Percentiles rank a stretch among this genome's conserved stretches.
These are phyloP conservation scores for Cystofilobasidium bisporidii DNA, from an alignment of 768 basidiomycete species.

Conservation along the genomic window DNA sequence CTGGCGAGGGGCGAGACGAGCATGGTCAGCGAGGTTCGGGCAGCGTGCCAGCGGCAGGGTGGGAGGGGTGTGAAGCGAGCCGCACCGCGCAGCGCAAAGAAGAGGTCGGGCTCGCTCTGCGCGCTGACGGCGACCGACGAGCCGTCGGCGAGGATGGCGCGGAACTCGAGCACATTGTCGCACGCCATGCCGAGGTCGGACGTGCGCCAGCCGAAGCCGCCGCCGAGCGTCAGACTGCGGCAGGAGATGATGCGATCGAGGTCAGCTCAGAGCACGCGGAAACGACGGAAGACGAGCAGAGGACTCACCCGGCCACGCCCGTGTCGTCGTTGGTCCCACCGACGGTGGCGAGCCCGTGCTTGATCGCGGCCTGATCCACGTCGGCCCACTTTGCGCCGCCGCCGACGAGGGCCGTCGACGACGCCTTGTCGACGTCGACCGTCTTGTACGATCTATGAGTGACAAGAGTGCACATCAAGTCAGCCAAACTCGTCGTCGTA, in stretches of 20 bases:
- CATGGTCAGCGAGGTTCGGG: too few relatives aligned
- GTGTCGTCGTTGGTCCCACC: constrained; percentile 31
- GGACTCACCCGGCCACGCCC: constrained; percentile 10
- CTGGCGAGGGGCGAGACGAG: neutral
- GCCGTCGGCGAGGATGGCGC: neutral
- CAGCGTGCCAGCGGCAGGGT: too few relatives aligned
- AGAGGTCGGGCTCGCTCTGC: neutral
- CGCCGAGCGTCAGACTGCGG: neutral
- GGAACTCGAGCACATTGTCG: constrained; percentile 3
- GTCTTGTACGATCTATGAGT: constrained; percentile 3
- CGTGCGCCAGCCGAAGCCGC: constrained; percentile 16
- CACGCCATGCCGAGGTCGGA: neutral
- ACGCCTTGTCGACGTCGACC: constrained; percentile 19
- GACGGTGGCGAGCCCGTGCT: constrained; percentile 32
- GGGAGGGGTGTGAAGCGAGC: too few relatives aligned
- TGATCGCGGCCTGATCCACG: constrained; percentile 28
- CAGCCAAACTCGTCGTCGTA: neutral
- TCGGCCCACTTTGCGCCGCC: constrained; percentile 27
- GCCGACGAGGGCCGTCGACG: constrained; percentile 19
- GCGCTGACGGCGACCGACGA: neutral
- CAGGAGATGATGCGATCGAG: neutral
- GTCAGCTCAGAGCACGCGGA: too few relatives aligned
- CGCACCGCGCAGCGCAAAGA: constrained; percentile 11
- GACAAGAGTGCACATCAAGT: neutral
- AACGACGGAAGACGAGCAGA: neutral